Conservation (phyloP, 768 basidiomycete genomes). For the Aureoboletus auriporus region DNA sequence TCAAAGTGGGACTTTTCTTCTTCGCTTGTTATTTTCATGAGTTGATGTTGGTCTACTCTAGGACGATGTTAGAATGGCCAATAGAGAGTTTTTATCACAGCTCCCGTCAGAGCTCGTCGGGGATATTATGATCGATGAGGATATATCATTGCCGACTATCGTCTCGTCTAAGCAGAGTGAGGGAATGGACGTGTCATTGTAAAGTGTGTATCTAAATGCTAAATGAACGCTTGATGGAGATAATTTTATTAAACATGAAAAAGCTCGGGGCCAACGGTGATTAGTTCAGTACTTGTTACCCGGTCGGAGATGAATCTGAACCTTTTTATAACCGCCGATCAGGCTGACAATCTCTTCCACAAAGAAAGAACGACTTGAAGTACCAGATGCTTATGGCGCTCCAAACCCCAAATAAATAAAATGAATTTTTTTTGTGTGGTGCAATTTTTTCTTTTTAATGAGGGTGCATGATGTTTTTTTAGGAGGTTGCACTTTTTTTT, state of each 20-base stretch:
- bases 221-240: neutral
- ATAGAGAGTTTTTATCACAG: conserved; percentile 32
- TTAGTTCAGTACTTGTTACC: no score
- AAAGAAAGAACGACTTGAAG: no score
- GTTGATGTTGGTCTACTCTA: neutral
- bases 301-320: no score
- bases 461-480: no score
- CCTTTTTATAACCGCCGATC: no score
- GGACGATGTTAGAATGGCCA: conserved; percentile 36
- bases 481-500: no score
- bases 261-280: neutral
- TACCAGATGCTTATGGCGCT: no score
- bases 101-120: conserved; percentile 30
- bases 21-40: neutral
- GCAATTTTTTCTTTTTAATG: no score
- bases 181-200: conserved; percentile 13
- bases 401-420: no score
- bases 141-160: neutral
- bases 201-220: neutral
- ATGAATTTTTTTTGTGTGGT: no score
- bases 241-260: neutral
- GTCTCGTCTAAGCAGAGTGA: conserved; percentile 1
- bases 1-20: conserved; percentile 16
- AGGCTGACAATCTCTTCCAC: no score
- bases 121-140: conserved; percentile 19